phyloP scores from a whole-genome alignment of 805 yeast genomes.

The Lipomyces sp. region DNA sequence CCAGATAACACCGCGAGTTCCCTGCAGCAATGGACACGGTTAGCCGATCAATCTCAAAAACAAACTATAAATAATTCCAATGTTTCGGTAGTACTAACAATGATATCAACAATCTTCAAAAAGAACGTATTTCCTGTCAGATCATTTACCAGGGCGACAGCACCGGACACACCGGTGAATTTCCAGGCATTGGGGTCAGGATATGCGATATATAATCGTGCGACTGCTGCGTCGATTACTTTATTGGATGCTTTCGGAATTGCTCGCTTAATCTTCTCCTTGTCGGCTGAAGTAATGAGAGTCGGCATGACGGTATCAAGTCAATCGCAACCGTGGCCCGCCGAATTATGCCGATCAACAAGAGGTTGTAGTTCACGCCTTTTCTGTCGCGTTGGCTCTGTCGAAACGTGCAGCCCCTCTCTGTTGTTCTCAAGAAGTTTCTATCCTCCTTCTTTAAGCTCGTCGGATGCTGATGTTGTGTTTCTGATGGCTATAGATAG shows the following conservation, averaged over 20 bases:
- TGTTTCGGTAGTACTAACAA: conserved; percentile 27
- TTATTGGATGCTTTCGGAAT: conserved; percentile 88
- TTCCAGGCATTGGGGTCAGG: conserved; percentile 84
- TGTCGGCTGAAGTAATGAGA: conserved; percentile 61
- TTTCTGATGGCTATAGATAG: background rate
- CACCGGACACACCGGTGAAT: conserved; percentile 88
- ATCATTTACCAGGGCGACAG: conserved; percentile 85
- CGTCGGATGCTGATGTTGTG: background rate
- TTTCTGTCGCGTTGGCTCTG: background rate
- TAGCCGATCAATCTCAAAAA: conserved; percentile 4
- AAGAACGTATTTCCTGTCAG: conserved; percentile 92
- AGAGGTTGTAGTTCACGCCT: background rate
- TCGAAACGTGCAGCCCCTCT: background rate
- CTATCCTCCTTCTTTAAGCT: background rate
- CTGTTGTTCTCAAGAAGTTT: background rate
- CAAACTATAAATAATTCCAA: background rate
- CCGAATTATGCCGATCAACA: background rate
- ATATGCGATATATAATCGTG: conserved; percentile 84
- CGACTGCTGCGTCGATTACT: conserved; percentile 87
- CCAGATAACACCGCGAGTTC: conserved; percentile 89
- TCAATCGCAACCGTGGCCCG: background rate
- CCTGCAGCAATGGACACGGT: conserved; percentile 44
- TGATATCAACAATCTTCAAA: conserved; percentile 82
- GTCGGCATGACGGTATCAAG: conserved; percentile 27
- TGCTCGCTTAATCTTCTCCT: conserved; percentile 85